Base-by-base conservation (phyloP, 2,329 filamentous ascomycete species). In the Rhynchosporium secalis region DNA sequence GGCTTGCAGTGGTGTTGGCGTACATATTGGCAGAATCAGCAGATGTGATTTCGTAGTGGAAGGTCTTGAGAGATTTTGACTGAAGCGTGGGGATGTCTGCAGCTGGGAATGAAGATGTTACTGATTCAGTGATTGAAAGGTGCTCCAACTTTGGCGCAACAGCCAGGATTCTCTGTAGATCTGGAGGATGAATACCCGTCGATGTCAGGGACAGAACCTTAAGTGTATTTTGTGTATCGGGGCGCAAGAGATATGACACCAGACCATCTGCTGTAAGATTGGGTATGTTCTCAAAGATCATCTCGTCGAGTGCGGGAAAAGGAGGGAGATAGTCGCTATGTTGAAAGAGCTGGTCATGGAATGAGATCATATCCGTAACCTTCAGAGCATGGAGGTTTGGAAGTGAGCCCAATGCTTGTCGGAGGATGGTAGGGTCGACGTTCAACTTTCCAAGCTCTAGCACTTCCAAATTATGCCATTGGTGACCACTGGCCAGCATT, bases 41-140 rank as follows among this genome's bases (percentile, higher is more conserved):
- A 3, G 86, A 82, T 10, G 85, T 88, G 73, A 98, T 90, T 76
- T 97, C 94, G 73, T 88, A 97, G 69, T 94, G 88, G 13, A 98
- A 79, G 2, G 85, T 88, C 68, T 81, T 78, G 26, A 98, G 82
- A 15, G 87, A 87, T 59, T 77, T 79, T 2, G 91, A 96, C 6
- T 82, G 76, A 57, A 97, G 78, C 0, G 86, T 85, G 0, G 86
- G 87, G 2, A 89, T 71, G 28, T 78, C 78, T 58, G 82, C 79
- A 29, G 82, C 73, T 2, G 85, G 83, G 62, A 89, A 83, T 0
- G 83, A 81, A 20, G 80, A 79, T 0, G 80, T 75, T 2, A 89
- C 83, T 20, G 79, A 80, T 62, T 84, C 81, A 46, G 78, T 78
- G 61, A 88, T 81, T 2, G 82, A 79, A 33, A 90, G 74, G 6